A percentile compares a stretch with the other conserved stretches of the same genome.
These are phyloP conservation scores for Leccinum incarnatum DNA, from an alignment of 768 basidiomycete genomes.

Conservation along the genomic window DNA sequence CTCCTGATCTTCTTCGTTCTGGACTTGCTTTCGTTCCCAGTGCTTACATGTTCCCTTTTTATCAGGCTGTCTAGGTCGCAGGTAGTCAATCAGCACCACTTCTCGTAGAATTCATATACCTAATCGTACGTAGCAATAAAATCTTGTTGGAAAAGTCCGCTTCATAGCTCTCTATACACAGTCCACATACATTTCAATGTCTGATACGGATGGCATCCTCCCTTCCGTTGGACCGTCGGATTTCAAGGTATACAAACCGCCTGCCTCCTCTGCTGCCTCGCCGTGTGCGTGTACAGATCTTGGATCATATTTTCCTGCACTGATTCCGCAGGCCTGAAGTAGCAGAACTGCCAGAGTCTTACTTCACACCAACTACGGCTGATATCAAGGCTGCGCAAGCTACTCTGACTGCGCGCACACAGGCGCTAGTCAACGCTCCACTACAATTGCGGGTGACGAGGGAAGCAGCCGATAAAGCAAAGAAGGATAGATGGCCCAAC, in stretches of 20 bases:
- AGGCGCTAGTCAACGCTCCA: slow-evolving; percentile 66
- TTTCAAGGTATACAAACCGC: slow-evolving; percentile 53
- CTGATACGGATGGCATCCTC: slow-evolving; percentile 17
- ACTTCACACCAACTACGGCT: slow-evolving; percentile 67
- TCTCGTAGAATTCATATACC: slow-evolving; percentile 4
- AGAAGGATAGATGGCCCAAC: slow-evolving; percentile 68
- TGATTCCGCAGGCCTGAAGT: slow-evolving; percentile 18
- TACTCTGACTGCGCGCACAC: slow-evolving; percentile 56
- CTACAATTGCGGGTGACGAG: slow-evolving; percentile 61
- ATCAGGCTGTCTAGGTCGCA: not conserved
- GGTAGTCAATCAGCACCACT: not conserved
- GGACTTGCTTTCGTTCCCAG: not conserved
- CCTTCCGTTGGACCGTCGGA: slow-evolving; percentile 14
- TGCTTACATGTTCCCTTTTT: slow-evolving; percentile 7
- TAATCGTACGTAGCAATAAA: slow-evolving; percentile 8
- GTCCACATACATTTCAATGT: slow-evolving; percentile 20
- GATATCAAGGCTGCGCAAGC: slow-evolving; percentile 71
- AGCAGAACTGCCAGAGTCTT: slow-evolving; percentile 65
- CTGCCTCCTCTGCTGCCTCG: slow-evolving; percentile 27
- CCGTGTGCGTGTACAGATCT: slow-evolving; percentile 33
- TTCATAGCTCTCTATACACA: slow-evolving; percentile 12
- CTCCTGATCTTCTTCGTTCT: slow-evolving; percentile 29
- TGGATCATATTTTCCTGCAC: not conserved
- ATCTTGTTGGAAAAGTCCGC: slow-evolving; percentile 14
- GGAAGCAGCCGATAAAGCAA: slow-evolving; percentile 59